Conservation (phyloP, 2,329 filamentous ascomycete genomes). For the Truncatella angustata region DNA sequence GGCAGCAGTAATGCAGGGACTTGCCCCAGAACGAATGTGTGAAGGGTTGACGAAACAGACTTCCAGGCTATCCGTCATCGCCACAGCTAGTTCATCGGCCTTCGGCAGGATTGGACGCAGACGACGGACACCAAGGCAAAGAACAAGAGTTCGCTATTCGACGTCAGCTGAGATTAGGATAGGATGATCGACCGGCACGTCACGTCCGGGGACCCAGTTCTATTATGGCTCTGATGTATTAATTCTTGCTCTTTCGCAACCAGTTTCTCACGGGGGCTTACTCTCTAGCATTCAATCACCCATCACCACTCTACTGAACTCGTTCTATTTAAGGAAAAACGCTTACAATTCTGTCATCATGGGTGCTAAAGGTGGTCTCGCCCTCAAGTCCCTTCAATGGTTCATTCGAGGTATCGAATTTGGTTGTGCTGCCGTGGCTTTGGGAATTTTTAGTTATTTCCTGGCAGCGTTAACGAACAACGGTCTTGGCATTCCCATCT, state of each 20-base stretch:
- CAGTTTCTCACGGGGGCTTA: neutral
- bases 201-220: neutral
- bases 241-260: neutral
- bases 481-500: conserved; percentile 59
- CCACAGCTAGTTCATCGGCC: conserved; percentile 4
- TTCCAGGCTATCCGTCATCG: conserved; percentile 5
- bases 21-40: no score
- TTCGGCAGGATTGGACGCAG: neutral
- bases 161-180: neutral
- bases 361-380: conserved; percentile 55
- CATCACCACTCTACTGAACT: neutral
- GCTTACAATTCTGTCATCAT: conserved; percentile 37
- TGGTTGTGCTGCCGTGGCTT: conserved; percentile 67
- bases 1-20: no score
- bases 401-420: conserved; percentile 74
- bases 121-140: neutral
- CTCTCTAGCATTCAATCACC: neutral
- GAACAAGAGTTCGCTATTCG: neutral
- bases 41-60: conserved; percentile 1
- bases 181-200: neutral
- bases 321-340: neutral
- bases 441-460: conserved; percentile 84
- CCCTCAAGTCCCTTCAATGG: conserved; percentile 68
- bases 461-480: conserved; percentile 70
- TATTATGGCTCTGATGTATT: neutral